phyloP scores from a whole-genome alignment of 495 filamentous ascomycete species.

The Annulohypoxylon stygium region DNA sequence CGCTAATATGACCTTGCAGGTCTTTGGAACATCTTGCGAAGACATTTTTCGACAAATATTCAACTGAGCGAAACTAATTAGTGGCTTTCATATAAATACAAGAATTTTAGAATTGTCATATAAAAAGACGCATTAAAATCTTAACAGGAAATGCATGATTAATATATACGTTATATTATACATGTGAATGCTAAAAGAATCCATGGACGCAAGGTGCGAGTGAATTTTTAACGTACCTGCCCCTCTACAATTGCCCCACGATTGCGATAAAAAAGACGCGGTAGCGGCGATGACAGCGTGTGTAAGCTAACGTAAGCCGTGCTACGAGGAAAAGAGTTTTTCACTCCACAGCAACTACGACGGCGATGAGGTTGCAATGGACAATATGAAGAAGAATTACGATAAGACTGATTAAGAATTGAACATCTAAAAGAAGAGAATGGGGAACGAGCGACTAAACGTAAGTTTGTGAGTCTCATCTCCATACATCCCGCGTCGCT shows the following conservation, averaged over 20 bases:
- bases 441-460: slow-evolving; percentile 34
- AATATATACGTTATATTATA: not conserved
- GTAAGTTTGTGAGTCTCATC: slow-evolving; percentile 33
- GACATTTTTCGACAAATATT: slow-evolving; percentile 51
- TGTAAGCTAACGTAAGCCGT: slow-evolving; percentile 29
- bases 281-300: slow-evolving; percentile 1
- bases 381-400: not conserved
- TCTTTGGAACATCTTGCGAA: slow-evolving; percentile 63
- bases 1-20: slow-evolving; percentile 92
- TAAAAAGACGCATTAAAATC: slow-evolving; percentile 1
- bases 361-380: not conserved
- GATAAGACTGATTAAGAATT: not conserved
- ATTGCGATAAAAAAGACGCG: slow-evolving; percentile 27
- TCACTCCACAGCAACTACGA: slow-evolving; percentile 5
- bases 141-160: not conserved
- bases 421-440: slow-evolving; percentile 22
- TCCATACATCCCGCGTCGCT: slow-evolving; percentile 19
- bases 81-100: slow-evolving; percentile 1
- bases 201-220: slow-evolving; percentile 11
- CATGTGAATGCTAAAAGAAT: slow-evolving; percentile 17
- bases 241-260: slow-evolving; percentile 41
- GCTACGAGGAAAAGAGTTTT: slow-evolving; percentile 1
- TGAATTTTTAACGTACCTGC: slow-evolving; percentile 44
- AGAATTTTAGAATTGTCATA: slow-evolving; percentile 4
- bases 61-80: slow-evolving; percentile 24